A percentile compares a stretch with the other conserved stretches of the same genome.
phyloP scores from a whole-genome alignment of 1,139 yeast species.

The Diutina ranongensis region DNA sequence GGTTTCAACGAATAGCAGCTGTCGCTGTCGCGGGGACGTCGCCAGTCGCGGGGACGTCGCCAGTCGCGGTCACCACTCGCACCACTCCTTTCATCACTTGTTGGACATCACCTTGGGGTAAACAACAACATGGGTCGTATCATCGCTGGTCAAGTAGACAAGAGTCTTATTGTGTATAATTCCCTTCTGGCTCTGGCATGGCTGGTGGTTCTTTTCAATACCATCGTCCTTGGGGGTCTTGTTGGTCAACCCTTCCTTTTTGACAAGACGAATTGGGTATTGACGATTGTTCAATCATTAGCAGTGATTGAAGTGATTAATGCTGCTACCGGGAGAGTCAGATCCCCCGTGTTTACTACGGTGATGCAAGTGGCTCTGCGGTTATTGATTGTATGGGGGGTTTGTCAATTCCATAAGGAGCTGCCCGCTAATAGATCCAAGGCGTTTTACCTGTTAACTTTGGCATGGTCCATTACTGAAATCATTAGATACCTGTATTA shows the following conservation, averaged over 20 bases:
- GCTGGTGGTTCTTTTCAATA: conserved; percentile 32
- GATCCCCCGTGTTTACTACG: conserved; percentile 78
- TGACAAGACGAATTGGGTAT: conserved; percentile 43
- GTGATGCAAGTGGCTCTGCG: conserved; percentile 81
- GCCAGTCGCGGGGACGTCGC: too few relatives aligned
- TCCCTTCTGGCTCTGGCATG: conserved; percentile 35
- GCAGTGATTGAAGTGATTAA: conserved; percentile 79
- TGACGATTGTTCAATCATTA: conserved; percentile 66
- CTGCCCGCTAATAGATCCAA: conserved; percentile 51
- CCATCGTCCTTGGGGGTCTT: conserved; percentile 22
- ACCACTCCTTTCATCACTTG: neutral
- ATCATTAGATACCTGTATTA: conserved; percentile 79
- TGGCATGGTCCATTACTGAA: conserved; percentile 91
- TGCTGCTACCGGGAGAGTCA: conserved; percentile 66
- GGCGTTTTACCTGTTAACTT: conserved; percentile 52
- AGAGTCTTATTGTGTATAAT: conserved; percentile 33
- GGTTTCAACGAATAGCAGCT: too few relatives aligned
- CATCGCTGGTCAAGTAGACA: conserved; percentile 18
- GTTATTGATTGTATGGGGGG: conserved; percentile 72
- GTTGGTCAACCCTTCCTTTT: conserved; percentile 53
- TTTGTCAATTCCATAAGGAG: conserved; percentile 61
- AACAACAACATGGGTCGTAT: neutral
- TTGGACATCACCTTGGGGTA: too few relatives aligned
- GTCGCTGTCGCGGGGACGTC: too few relatives aligned
- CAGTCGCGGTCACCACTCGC: too few relatives aligned